These are phyloP conservation scores for Corynascus novoguineensis DNA, from an alignment of 495 filamentous ascomycete species.

Conservation along the genomic window DNA sequence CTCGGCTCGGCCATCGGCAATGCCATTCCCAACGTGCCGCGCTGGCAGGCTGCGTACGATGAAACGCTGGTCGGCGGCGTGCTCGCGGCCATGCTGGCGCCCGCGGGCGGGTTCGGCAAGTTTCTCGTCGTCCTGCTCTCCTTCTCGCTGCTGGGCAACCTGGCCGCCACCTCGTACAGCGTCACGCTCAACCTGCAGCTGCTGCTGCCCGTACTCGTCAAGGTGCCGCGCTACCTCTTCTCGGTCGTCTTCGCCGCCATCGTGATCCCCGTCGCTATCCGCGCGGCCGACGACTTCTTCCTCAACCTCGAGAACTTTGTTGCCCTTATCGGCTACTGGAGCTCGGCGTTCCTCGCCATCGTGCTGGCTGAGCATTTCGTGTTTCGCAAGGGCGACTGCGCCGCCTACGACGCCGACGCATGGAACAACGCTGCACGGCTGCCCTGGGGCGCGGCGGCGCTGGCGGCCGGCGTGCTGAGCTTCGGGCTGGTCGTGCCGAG, in stretches of 20 bases:
- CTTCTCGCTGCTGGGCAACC: constrained; percentile 49
- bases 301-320: constrained; percentile 50
- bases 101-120: constrained; percentile 50
- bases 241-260: constrained; percentile 45
- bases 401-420: constrained; percentile 39
- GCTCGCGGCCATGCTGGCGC: constrained; percentile 49
- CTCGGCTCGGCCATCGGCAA: constrained; percentile 52
- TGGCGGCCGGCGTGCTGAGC: constrained; percentile 33
- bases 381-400: constrained; percentile 35
- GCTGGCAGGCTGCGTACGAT: constrained; percentile 45
- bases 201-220: constrained; percentile 42
- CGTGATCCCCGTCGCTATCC: constrained; percentile 49
- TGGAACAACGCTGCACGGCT: constrained; percentile 45
- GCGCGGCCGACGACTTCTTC: constrained; percentile 47
- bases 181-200: constrained; percentile 55
- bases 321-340: constrained; percentile 53
- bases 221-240: constrained; percentile 49
- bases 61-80: constrained; percentile 47
- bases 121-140: constrained; percentile 51
- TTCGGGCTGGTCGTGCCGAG: constrained; percentile 48
- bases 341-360: constrained; percentile 47
- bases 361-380: constrained; percentile 46
- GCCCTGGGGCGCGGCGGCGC: constrained; percentile 45
- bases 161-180: constrained; percentile 44
- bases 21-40: constrained; percentile 35